phyloP scores from a whole-genome alignment of 2,329 filamentous ascomycete genomes.

The Dendrostoma leiphaemia region DNA sequence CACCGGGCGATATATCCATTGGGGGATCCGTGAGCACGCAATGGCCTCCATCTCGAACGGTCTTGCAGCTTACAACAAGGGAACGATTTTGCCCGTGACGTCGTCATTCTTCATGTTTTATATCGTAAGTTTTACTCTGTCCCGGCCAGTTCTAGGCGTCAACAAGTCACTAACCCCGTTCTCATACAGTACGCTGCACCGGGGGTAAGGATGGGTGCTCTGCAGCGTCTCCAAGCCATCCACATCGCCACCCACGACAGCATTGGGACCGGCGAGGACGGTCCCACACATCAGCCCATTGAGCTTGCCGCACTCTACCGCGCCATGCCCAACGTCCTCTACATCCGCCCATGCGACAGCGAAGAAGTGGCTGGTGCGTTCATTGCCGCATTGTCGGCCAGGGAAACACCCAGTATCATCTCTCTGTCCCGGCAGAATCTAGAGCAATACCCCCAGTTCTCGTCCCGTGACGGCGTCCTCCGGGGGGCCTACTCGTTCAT shows the following conservation, averaged over 20 bases:
- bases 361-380: constrained; percentile 58
- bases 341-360: constrained; percentile 58
- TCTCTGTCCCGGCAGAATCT: no score
- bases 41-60: constrained; percentile 59
- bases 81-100: constrained; percentile 56
- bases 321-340: constrained; percentile 61
- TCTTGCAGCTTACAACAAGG: constrained; percentile 53
- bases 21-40: constrained; percentile 58
- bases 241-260: constrained; percentile 62
- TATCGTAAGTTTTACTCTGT: constrained; percentile 27
- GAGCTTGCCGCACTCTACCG: constrained; percentile 56
- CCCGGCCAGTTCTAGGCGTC: no score
- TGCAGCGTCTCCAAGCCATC: constrained; percentile 53
- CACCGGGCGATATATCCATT: constrained; percentile 54
- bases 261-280: constrained; percentile 59
- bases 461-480: no score
- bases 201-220: constrained; percentile 58
- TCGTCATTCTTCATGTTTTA: constrained; percentile 65
- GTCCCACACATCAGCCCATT: constrained; percentile 62
- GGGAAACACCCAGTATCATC: constrained; percentile 29
- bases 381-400: constrained; percentile 39
- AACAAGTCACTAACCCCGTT: no score
- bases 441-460: no score
- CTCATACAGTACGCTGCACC: constrained; percentile 52
- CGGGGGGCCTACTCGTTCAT: no score